A percentile compares a stretch with the other conserved stretches of the same genome.
Conservation (phyloP, 2,329 filamentous ascomycete genomes). For the Hyphodiscus sp. region DNA sequence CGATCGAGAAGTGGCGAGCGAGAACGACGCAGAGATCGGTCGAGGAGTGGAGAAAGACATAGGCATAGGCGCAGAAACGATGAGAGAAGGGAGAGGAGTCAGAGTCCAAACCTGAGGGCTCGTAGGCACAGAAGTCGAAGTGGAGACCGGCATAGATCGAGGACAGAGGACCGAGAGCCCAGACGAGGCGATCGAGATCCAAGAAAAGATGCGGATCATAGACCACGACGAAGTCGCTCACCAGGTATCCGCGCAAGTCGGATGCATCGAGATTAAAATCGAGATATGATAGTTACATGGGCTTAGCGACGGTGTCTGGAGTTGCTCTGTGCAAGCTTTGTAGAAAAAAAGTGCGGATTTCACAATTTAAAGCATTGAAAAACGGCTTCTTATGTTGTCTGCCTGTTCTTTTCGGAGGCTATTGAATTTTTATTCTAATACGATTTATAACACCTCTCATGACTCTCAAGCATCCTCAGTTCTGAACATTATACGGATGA, state of each 20-base stretch:
- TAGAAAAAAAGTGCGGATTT: no score
- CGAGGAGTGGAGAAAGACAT: slow-evolving; percentile 23
- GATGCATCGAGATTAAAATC: background rate
- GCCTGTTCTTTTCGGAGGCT: no score
- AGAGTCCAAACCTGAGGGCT: slow-evolving; percentile 21
- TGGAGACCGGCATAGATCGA: slow-evolving; percentile 24
- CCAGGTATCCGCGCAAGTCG: slow-evolving; percentile 5
- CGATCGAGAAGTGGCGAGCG: slow-evolving; percentile 25
- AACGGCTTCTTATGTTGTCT: no score
- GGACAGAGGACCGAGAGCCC: slow-evolving; percentile 18
- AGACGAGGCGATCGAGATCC: slow-evolving; percentile 9
- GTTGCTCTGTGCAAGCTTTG: no score
- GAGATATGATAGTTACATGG: background rate
- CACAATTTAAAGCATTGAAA: no score
- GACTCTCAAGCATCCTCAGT: no score
- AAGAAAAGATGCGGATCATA: slow-evolving; percentile 2
- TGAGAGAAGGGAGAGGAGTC: slow-evolving; percentile 21
- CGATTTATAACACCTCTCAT: no score
- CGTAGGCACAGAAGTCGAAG: slow-evolving; percentile 25
- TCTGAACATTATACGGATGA: no score
- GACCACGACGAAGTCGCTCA: slow-evolving; percentile 16
- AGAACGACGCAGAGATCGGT: slow-evolving; percentile 17
- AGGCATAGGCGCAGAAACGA: slow-evolving; percentile 18
- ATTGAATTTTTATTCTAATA: no score
- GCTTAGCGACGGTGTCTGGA: no score